Base-by-base conservation (phyloP, 2,329 filamentous ascomycete genomes). In the Penicillium sp. region DNA sequence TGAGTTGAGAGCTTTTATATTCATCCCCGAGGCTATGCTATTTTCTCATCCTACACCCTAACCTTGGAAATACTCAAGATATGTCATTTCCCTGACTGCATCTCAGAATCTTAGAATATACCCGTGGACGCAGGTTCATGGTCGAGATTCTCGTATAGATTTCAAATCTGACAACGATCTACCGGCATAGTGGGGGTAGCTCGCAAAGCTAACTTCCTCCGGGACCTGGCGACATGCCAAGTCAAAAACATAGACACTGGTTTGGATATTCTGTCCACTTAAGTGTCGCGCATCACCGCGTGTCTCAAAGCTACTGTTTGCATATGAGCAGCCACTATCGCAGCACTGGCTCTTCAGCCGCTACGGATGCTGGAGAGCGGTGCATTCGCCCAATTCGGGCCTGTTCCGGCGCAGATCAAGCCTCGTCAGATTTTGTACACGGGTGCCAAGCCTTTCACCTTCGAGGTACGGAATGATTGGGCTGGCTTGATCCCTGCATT, bases 21-120 rank as follows among this genome's bases (percentile, higher is more conserved):
- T 6, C n/a, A 7, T 34, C 9, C 9, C 13, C 9, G 1, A 34
- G 31, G 9, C 31, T 18, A 2, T 38, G 4, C 4, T 38, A 16
- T 38, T 38, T 9, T n/a, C 7, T n/a, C 36, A 2, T 36, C 39
- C 59, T 72, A 65, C 1, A 65, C 60, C 5, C 61, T 63, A n/a
- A n/a, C n/a, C n/a, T n/a, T n/a, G n/a, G n/a, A n/a, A n/a, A n/a
- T 3, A 73, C 4, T 22, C 5, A 27, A 11, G 18, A 32, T 9
- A 24, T 24, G 29, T 13, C n/a, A 14, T 22, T 16, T 9, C 18
- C 11, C 38, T 3, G 11, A n/a, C 3, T 4, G 8, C 16, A 40
- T 8, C 16, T 18, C 16, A 22, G 16, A 5, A 8, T 18, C 18
- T 18, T 18, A 18, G 18, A 2, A 18, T 18, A 18, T 18, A 18